Conservation (phyloP, 768 basidiomycete species). For the Russula compacta region DNA sequence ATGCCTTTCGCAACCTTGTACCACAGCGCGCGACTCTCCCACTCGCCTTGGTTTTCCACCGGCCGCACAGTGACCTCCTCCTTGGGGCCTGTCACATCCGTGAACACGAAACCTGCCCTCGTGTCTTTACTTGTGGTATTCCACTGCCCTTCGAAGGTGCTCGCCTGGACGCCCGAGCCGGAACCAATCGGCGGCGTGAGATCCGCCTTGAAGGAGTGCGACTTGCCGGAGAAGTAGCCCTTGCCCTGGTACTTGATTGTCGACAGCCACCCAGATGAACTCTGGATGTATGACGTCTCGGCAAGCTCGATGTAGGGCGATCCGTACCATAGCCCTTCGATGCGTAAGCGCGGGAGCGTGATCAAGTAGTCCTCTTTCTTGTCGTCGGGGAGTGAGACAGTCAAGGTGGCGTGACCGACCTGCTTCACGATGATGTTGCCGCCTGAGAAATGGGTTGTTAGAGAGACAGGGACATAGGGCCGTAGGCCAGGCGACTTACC, state of each 20-base stretch:
- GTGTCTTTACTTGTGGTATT: constrained; percentile 51
- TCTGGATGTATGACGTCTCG: constrained; percentile 73
- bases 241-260: constrained; percentile 84
- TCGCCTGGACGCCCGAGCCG: constrained; percentile 23
- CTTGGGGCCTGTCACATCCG: constrained; percentile 66
- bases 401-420: constrained; percentile 85
- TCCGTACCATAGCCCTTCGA: constrained; percentile 88
- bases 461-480: neutral
- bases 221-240: constrained; percentile 90
- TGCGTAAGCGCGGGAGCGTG: constrained; percentile 84
- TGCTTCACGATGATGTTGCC: constrained; percentile 85
- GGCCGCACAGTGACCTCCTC: constrained; percentile 64
- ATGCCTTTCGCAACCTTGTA: constrained; percentile 83
- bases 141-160: constrained; percentile 74
- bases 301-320: constrained; percentile 88
- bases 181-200: constrained; percentile 38
- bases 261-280: constrained; percentile 50
- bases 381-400: constrained; percentile 49
- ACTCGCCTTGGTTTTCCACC: constrained; percentile 60
- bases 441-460: constrained; percentile 28
- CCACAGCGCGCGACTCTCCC: constrained; percentile 87
- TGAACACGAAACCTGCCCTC: constrained; percentile 48
- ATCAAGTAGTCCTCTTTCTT: constrained; percentile 70
- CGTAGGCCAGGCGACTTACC: constrained; percentile 31
- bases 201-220: constrained; percentile 85